Conservation (phyloP, 345 rosid species). For the Lepidium didymum region DNA sequence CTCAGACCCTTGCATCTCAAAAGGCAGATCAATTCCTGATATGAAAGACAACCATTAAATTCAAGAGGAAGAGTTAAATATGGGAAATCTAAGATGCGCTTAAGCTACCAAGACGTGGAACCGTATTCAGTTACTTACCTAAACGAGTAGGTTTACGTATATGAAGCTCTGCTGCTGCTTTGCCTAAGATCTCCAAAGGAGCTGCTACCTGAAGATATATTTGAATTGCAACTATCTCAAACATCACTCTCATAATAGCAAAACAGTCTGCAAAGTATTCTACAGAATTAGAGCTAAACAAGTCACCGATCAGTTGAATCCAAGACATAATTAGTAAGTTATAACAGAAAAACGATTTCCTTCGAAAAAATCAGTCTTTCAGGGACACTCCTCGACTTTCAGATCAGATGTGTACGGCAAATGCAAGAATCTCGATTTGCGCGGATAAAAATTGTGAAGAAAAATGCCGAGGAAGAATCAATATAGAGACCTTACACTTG, state of each 20-base stretch:
- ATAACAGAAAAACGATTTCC: background rate
- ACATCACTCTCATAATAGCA: background rate
- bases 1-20: constrained; percentile 69
- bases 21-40: constrained; percentile 87
- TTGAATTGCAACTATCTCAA: background rate
- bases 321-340: background rate
- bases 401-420: background rate
- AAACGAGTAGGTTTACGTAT: constrained; percentile 78
- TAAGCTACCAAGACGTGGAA: background rate
- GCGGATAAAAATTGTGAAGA: background rate
- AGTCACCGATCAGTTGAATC: background rate
- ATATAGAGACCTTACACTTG: background rate
- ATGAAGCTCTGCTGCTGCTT: constrained; percentile 66
- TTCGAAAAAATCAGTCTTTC: background rate
- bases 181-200: constrained; percentile 54
- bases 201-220: constrained; percentile 58
- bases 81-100: background rate
- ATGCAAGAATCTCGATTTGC: background rate
- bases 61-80: background rate
- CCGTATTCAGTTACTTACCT: constrained; percentile 27
- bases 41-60: background rate
- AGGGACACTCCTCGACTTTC: background rate
- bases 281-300: background rate
- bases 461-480: background rate
- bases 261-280: background rate